Percentiles rank a stretch among this genome's conserved stretches.
Conservation (phyloP, 495 filamentous ascomycete species). For the Penicillium angulare region DNA sequence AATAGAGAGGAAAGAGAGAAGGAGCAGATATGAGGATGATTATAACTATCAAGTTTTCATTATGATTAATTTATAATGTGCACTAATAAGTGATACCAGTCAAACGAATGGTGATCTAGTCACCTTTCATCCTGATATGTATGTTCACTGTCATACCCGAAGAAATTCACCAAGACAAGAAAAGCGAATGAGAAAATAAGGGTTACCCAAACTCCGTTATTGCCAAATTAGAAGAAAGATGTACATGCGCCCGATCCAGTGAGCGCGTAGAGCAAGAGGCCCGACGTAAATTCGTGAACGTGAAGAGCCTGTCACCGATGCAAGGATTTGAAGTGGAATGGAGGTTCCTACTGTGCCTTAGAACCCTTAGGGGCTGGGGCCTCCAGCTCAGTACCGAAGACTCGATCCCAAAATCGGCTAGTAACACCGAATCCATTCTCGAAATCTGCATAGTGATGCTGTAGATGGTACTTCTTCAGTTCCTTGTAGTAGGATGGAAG, state of each 20-base stretch:
- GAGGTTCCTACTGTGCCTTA: conserved; percentile 54
- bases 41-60: conserved; percentile 26
- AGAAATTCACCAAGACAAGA: conserved; percentile 20
- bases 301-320: conserved; percentile 5
- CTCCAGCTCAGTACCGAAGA: conserved; percentile 85
- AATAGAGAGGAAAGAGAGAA: neutral
- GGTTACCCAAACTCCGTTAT: conserved; percentile 16
- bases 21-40: neutral
- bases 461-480: conserved; percentile 94
- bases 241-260: conserved; percentile 6
- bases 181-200: conserved; percentile 10
- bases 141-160: conserved; percentile 1
- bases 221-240: conserved; percentile 13
- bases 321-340: neutral
- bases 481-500: conserved; percentile 82
- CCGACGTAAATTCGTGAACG: conserved; percentile 28
- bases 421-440: conserved; percentile 98
- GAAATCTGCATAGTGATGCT: conserved; percentile 95
- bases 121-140: conserved; percentile 2
- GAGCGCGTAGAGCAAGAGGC: conserved; percentile 10
- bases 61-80: conserved; percentile 39
- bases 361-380: conserved; percentile 39
- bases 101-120: conserved; percentile 1
- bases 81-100: conserved; percentile 25
- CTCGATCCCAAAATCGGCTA: conserved; percentile 91